Conservation (phyloP, 495 filamentous ascomycete species). For the Usnea hakonensis region DNA sequence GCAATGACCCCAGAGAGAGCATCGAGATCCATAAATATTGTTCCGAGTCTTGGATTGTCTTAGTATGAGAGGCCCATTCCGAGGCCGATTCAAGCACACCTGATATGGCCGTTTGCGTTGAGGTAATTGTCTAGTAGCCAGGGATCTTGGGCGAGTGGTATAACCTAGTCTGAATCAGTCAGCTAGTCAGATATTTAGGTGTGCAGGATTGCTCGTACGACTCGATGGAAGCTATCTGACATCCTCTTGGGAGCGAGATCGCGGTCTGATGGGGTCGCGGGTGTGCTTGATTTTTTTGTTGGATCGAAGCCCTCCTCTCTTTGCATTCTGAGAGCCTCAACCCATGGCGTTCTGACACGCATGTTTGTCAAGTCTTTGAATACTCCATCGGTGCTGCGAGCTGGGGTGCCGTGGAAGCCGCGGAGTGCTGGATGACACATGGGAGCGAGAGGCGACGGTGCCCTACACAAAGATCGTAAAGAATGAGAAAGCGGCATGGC, state of each 20-base stretch:
- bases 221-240: conserved; percentile 55
- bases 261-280: conserved; percentile 33
- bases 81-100: conserved; percentile 30
- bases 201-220: conserved; percentile 37
- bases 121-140: conserved; percentile 65
- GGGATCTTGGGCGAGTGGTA: conserved; percentile 60
- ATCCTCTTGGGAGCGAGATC: conserved; percentile 55
- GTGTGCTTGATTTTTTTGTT: conserved; percentile 23
- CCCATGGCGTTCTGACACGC: conserved; percentile 61
- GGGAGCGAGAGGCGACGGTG: background rate
- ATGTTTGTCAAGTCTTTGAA: conserved; percentile 44
- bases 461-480: background rate
- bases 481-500: background rate
- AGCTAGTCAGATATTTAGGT: background rate
- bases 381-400: conserved; percentile 40
- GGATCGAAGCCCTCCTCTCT: conserved; percentile 35
- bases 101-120: conserved; percentile 58
- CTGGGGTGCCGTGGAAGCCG: conserved; percentile 12
- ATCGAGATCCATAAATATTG: conserved; percentile 75
- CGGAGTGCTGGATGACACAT: background rate
- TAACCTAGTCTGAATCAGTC: conserved; percentile 37
- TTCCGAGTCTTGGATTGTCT: conserved; percentile 46
- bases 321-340: conserved; percentile 53
- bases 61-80: conserved; percentile 3
- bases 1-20: conserved; percentile 73